These are phyloP conservation scores for Apiotrichum siamense DNA, from an alignment of 1,284 basidiomycete species.

Conservation along the genomic window DNA sequence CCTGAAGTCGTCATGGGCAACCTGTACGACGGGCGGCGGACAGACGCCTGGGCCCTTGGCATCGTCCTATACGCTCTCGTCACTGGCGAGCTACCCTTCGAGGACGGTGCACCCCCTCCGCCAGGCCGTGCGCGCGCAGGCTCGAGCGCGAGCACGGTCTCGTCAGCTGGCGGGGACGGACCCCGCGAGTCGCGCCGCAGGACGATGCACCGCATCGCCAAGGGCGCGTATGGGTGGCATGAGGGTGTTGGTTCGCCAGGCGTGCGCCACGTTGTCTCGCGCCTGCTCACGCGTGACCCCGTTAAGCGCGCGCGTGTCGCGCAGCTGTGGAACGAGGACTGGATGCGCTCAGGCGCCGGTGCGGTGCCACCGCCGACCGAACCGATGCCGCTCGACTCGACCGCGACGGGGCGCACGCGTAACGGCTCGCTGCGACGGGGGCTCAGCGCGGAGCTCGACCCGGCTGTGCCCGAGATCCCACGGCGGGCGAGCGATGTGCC, in stretches of 20 bases:
- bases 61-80: constrained; percentile 74
- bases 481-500: constrained; percentile 12
- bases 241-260: constrained; percentile 23
- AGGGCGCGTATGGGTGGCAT: constrained; percentile 68
- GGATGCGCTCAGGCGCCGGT: constrained; percentile 52
- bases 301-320: constrained; percentile 56
- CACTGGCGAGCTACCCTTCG: constrained; percentile 54
- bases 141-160: constrained; percentile 7
- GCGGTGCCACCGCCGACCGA: constrained; percentile 14
- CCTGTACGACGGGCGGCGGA: constrained; percentile 75
- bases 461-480: neutral
- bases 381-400: neutral
- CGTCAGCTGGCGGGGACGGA: neutral
- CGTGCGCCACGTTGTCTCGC: constrained; percentile 53
- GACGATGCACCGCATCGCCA: constrained; percentile 64
- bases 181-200: constrained; percentile 9
- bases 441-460: neutral
- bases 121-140: constrained; percentile 16
- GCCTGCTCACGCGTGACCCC: constrained; percentile 64
- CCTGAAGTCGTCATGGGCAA: constrained; percentile 78
- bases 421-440: too few species aligned
- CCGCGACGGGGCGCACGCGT: neutral
- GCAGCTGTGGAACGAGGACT: constrained; percentile 62
- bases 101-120: constrained; percentile 20
- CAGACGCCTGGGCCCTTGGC: constrained; percentile 84